Percentiles rank a stretch among this genome's conserved stretches.
phyloP scores from a whole-genome alignment of 192 early-diverging fungal genomes.

The Helicostylum pulchrum region DNA sequence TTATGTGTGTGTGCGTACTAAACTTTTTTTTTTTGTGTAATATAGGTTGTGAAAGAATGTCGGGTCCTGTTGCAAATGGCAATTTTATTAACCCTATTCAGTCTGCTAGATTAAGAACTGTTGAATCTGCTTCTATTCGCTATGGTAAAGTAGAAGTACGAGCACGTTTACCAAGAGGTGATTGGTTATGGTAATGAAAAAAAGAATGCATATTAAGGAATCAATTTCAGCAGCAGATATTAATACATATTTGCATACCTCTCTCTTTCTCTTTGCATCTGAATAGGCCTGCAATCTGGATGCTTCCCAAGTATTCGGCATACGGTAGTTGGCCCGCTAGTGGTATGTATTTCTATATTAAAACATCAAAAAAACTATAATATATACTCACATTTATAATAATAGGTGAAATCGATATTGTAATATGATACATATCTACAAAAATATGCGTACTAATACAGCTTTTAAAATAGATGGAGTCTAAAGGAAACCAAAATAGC shows the following conservation, averaged over 20 bases:
- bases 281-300: slow-evolving; percentile 51
- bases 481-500: slow-evolving; percentile 52
- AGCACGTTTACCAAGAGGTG: slow-evolving; percentile 54
- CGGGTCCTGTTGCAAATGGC: slow-evolving; percentile 39
- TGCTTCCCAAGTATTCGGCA: slow-evolving; percentile 51
- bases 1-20: neutral
- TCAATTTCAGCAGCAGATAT: neutral
- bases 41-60: slow-evolving; percentile 42
- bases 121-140: slow-evolving; percentile 43
- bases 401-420: slow-evolving; percentile 33
- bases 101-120: slow-evolving; percentile 46
- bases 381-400: neutral
- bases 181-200: slow-evolving; percentile 45
- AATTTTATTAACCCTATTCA: slow-evolving; percentile 62
- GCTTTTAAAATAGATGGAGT: slow-evolving; percentile 35
- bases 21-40: neutral
- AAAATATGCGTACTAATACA: neutral
- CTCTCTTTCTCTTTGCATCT: neutral
- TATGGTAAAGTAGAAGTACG: slow-evolving; percentile 57
- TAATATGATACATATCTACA: neutral
- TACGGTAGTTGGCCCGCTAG: slow-evolving; percentile 65
- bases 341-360: slow-evolving; percentile 35
- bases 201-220: slow-evolving; percentile 2
- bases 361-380: neutral
- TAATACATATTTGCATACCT: neutral